These are phyloP conservation scores for Plectosphaerella plurivora DNA, from an alignment of 2,329 filamentous ascomycete species.

Conservation along the genomic window DNA sequence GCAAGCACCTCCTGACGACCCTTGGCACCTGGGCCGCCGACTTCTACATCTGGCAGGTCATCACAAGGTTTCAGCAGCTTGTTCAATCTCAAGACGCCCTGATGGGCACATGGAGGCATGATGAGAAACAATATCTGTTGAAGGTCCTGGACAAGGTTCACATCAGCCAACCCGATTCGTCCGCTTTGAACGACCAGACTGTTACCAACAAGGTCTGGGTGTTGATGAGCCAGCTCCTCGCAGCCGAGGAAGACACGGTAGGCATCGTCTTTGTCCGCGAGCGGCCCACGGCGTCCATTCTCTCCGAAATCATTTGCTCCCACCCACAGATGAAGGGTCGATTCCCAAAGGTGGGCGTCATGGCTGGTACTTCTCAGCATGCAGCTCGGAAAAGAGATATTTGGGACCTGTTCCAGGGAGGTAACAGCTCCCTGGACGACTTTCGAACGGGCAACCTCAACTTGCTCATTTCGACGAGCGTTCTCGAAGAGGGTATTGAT, in stretches of 20 bases:
- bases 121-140: constrained; percentile 53
- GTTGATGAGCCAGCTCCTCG: constrained; percentile 49
- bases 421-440: constrained; percentile 23
- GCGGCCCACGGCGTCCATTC: constrained; percentile 54
- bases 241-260: constrained; percentile 34
- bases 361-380: constrained; percentile 49
- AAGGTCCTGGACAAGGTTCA: constrained; percentile 36
- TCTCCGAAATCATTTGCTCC: constrained; percentile 51
- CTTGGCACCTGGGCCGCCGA: constrained; percentile 68
- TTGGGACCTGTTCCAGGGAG: constrained; percentile 24
- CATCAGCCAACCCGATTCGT: constrained; percentile 10
- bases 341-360: constrained; percentile 43
- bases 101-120: constrained; percentile 36
- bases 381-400: constrained; percentile 33
- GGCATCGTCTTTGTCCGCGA: constrained; percentile 68
- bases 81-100: constrained; percentile 14
- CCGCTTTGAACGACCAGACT: constrained; percentile 13
- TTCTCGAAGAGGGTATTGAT: constrained; percentile 66
- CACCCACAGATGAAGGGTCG: constrained; percentile 42
- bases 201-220: constrained; percentile 54
- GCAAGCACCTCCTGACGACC: constrained; percentile 45
- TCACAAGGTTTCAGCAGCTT: constrained; percentile 26
- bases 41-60: constrained; percentile 53
- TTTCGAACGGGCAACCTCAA: constrained; percentile 53
- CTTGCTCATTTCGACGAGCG: constrained; percentile 58